Evolutionary conservation across 2,329 filamentous ascomycete genomes (phyloP), one percentile per base, ranked within the genome.

Genomic region (Cordyceps farinosa): DNA sequence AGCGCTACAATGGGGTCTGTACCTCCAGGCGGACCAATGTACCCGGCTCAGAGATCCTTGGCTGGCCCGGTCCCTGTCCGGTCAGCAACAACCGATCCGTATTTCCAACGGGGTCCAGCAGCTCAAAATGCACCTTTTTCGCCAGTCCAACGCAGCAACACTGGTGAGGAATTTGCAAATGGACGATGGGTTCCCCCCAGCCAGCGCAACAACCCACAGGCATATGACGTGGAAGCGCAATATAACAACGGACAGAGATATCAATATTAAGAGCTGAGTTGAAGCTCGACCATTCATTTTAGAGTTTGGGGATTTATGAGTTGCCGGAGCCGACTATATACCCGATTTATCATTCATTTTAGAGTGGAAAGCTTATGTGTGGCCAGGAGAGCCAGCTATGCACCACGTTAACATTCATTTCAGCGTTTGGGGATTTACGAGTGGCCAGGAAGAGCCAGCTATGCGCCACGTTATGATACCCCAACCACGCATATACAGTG

Each of bases 21-120:
- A 15, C 70, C 74, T 32, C 68, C 70, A 10, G 67, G 74, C 32
- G 74, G 71, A 42, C 73, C 72, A 45, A 74, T 72, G 13, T 73
- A 74, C 44, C 69, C 75, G 34, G 78, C 78, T 1, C 76, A 76
- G 66, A 75, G 81, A 57, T 81, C 78, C 62, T 76, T 82, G 75
- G 82, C 80, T 29, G 78, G 76, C 4, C 78, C 78, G 4, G 68
- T 76, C 61, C 73, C 75, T 10, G 34, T 17, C 15, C 67, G 68
- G 45, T 67, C 68, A 17, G 69, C 71, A 47, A 69, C 69, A 30
- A 73, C 73, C 42, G 74, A 69, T 67, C 67, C 36, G 63, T 44
- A 64, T 57, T 54, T 50, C 53, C 45, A 57, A 61, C 50, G 13
- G 22, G 10, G 60, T 54, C 40, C 56, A 47, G 5, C 60, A 47